Evolutionary conservation across 179 eudicot genomes (phyloP).

Genomic region (Nepenthes alata): DNA sequence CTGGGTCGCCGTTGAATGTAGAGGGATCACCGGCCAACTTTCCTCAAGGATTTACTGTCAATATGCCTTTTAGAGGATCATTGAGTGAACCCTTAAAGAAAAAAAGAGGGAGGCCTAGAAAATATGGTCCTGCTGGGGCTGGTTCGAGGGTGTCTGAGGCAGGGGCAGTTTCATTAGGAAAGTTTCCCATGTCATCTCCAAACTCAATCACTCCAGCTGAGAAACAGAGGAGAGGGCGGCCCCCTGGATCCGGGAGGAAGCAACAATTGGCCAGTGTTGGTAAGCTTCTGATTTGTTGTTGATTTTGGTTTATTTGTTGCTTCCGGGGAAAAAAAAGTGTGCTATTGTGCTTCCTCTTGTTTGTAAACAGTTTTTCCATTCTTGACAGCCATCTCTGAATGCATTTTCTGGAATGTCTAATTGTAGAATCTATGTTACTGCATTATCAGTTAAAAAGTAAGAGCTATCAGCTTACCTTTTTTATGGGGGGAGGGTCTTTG

Average conservation of each 20-base stretch:
- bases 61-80: conserved; percentile 23
- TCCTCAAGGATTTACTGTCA: conserved; percentile 39
- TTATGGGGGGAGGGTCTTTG: too few relatives aligned
- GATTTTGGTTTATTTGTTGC: neutral
- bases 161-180: conserved; percentile 36
- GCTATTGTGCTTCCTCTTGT: too few relatives aligned
- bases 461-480: too few relatives aligned
- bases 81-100: conserved; percentile 55
- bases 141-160: conserved; percentile 18
- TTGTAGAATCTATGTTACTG: too few relatives aligned
- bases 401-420: too few relatives aligned
- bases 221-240: conserved; percentile 57
- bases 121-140: conserved; percentile 77
- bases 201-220: conserved; percentile 26
- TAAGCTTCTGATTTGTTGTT: conserved; percentile 18
- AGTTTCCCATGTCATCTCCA: conserved; percentile 43
- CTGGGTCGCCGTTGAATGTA: conserved; percentile 40
- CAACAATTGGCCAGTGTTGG: conserved; percentile 78
- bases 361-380: too few relatives aligned
- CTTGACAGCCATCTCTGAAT: too few relatives aligned
- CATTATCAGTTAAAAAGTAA: too few relatives aligned
- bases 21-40: conserved; percentile 38
- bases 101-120: conserved; percentile 92
- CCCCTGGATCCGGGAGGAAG: conserved; percentile 89
- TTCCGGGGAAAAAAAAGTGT: neutral